These are phyloP conservation scores for Gonium pectorale DNA, from an alignment of 139 green algal genomes.

Conservation along the genomic window DNA sequence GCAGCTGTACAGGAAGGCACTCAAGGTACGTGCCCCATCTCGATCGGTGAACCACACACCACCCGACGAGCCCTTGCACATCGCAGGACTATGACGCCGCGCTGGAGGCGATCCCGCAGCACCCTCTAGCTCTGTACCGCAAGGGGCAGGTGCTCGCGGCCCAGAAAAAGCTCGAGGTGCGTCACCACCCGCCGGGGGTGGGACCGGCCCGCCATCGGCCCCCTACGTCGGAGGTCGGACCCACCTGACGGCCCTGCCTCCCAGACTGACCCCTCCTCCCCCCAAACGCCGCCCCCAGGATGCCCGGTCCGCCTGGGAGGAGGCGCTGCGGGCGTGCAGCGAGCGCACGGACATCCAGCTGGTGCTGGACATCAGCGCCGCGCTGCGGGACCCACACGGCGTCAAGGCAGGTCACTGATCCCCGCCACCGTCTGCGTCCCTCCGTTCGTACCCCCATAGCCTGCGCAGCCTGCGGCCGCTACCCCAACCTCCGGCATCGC, in stretches of 20 bases:
- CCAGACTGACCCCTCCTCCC: no score
- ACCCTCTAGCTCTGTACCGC: conserved; percentile 59
- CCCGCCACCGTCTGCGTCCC: no score
- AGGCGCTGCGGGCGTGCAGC: not conserved
- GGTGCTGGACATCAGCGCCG: conserved; percentile 33
- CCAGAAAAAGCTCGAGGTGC: conserved; percentile 71
- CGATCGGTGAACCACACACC: no score
- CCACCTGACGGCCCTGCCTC: no score
- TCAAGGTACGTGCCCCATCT: conserved; percentile 82
- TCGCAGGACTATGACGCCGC: conserved; percentile 79
- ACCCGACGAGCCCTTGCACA: no score
- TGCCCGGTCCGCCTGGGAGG: conserved; percentile 30
- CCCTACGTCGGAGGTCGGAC: no score
- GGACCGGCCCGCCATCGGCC: no score
- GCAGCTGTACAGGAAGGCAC: conserved; percentile 77
- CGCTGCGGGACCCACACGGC: conserved; percentile 25
- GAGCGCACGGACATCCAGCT: conserved; percentile 32
- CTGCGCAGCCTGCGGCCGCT: no score
- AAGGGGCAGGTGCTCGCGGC: conserved; percentile 74
- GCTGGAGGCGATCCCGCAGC: conserved; percentile 41
- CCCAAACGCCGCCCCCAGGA: conserved; percentile 50
- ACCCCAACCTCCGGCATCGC: no score
- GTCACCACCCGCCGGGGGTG: no score
- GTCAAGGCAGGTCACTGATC: conserved; percentile 32
- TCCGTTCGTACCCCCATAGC: no score